Evolutionary conservation across 2,329 filamentous ascomycete genomes (phyloP).

Genomic region (Pestalotiopsis sp.): DNA sequence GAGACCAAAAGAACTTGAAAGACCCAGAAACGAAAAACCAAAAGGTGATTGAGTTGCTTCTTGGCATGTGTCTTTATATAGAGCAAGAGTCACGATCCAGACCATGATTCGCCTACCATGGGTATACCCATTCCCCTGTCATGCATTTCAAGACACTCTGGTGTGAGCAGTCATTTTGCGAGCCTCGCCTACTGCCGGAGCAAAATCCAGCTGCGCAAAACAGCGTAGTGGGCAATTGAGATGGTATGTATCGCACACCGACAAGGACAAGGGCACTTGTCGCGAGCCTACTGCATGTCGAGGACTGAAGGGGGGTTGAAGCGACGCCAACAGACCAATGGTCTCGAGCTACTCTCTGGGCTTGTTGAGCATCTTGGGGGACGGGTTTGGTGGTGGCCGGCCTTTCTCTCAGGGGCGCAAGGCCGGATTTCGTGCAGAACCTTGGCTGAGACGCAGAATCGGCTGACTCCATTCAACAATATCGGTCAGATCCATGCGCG

Average conservation of each 20-base stretch:
- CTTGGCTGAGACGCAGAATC: neutral
- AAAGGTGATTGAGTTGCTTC: neutral
- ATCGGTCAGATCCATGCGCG: neutral
- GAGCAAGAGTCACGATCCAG: neutral
- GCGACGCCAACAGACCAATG: neutral
- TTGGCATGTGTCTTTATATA: neutral
- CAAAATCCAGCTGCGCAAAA: neutral
- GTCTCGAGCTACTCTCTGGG: neutral
- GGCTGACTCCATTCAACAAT: neutral
- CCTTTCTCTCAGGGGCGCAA: neutral
- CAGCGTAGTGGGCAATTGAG: neutral
- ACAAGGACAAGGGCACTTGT: neutral
- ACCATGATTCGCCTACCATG: neutral
- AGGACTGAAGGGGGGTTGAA: neutral
- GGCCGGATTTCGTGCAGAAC: neutral
- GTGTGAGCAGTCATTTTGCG: neutral
- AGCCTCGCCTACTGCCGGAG: neutral
- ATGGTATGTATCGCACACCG: neutral
- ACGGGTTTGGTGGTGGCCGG: neutral
- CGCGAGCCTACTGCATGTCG: neutral
- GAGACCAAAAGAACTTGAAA: neutral
- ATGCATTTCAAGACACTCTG: neutral
- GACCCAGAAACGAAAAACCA: neutral
- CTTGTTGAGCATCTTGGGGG: neutral
- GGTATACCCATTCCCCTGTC: neutral